Evolutionary conservation across 352 stramenopile genomes (phyloP).

Genomic region (Phytophthora quininea): DNA sequence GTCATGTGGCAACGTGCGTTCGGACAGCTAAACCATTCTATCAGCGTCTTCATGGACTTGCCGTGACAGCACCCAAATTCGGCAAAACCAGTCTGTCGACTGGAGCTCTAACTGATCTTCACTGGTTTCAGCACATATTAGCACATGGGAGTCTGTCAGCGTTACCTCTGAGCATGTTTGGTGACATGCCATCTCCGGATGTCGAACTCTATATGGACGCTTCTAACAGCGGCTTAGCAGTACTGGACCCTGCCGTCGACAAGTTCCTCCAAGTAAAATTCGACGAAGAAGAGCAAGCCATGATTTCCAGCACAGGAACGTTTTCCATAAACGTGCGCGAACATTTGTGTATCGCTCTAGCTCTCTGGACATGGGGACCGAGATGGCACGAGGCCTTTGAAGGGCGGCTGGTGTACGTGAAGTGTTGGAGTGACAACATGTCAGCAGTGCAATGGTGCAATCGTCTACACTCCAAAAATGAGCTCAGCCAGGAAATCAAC

Average conservation of each 20-base stretch:
- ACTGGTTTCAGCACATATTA: not conserved
- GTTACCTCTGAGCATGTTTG: not conserved
- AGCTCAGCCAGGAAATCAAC: conserved; percentile 31
- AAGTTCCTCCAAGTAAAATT: not conserved
- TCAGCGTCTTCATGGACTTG: not conserved
- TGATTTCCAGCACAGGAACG: not conserved
- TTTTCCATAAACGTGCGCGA: conserved; percentile 24
- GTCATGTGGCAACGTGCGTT: conserved; percentile 21
- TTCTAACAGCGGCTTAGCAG: not conserved
- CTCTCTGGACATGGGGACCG: conserved; percentile 11
- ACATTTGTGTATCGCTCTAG: conserved; percentile 24
- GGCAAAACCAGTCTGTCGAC: not conserved
- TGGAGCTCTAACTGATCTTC: not conserved
- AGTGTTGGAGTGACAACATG: conserved; percentile 24
- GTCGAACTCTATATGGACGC: conserved; percentile 1
- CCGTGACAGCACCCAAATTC: not conserved
- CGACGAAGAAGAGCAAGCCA: not conserved
- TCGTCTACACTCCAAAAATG: conserved; percentile 11
- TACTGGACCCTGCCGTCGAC: not conserved
- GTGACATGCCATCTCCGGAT: not conserved
- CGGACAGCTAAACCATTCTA: conserved; percentile 6
- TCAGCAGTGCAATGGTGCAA: conserved; percentile 17
- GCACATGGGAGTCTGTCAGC: not conserved
- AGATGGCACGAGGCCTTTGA: not conserved
- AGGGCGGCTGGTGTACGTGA: not conserved